These are phyloP conservation scores for Citrus reticulata DNA, from an alignment of 345 rosid species.

Conservation along the genomic window DNA sequence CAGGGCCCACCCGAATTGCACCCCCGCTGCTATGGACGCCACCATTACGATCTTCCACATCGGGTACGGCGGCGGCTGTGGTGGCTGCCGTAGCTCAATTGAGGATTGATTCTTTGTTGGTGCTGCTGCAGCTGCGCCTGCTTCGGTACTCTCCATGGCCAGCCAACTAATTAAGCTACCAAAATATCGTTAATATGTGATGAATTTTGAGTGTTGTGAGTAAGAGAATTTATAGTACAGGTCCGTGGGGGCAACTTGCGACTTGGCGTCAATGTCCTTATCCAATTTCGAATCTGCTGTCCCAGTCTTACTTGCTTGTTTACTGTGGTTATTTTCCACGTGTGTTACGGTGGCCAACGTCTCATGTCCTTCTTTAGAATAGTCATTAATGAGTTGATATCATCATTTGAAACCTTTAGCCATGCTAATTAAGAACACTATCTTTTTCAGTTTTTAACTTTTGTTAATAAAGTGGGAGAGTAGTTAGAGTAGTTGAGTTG, in stretches of 20 bases:
- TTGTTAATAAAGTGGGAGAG: too few species aligned
- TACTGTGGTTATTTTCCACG: not conserved
- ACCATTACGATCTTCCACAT: constrained; percentile 55
- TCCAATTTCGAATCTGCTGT: constrained; percentile 5
- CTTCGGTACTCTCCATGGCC: not conserved
- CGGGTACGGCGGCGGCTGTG: not conserved
- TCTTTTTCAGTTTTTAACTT: too few species aligned
- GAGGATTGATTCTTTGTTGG: not conserved
- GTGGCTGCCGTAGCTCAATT: not conserved
- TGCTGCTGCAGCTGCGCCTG: not conserved
- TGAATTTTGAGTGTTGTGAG: not conserved
- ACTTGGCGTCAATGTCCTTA: not conserved
- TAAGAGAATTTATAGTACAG: not conserved
- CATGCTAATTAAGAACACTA: too few species aligned
- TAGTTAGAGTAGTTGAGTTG: too few species aligned
- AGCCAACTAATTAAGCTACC: not conserved
- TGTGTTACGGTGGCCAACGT: not conserved
- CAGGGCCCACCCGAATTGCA: constrained; percentile 94
- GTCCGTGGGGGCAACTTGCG: constrained; percentile 6
- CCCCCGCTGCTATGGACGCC: constrained; percentile 78
- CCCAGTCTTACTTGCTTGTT: not conserved
- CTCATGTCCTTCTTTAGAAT: not conserved
- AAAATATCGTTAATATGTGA: not conserved
- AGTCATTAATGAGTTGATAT: not conserved
- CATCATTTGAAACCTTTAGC: not conserved